A percentile compares a stretch with the other conserved stretches of the same genome.
Conservation (phyloP, 768 basidiomycete species). For the Amanita jacksonii region DNA sequence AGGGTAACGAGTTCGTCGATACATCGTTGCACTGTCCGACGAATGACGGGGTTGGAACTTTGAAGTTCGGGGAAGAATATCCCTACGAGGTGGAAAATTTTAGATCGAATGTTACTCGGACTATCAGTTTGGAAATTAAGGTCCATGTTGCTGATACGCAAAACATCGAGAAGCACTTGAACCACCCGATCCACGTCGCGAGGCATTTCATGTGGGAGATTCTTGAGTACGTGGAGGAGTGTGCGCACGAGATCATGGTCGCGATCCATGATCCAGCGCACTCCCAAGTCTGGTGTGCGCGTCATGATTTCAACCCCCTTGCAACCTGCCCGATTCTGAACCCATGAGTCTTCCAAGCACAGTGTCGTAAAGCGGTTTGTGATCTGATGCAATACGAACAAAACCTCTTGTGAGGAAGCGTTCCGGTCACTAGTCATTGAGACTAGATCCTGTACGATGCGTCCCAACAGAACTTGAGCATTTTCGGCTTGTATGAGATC, state of each 20-base stretch:
- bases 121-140: constrained; percentile 37
- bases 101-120: constrained; percentile 35
- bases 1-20: constrained; percentile 71
- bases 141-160: constrained; percentile 49
- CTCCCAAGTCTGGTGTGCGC: constrained; percentile 56
- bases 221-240: constrained; percentile 86
- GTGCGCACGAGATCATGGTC: constrained; percentile 88
- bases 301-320: constrained; percentile 78
- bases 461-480: constrained; percentile 49
- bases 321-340: constrained; percentile 82
- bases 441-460: constrained; percentile 61
- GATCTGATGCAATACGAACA: constrained; percentile 69
- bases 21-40: constrained; percentile 74
- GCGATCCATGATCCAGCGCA: constrained; percentile 75
- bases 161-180: constrained; percentile 61
- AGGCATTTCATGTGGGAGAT: constrained; percentile 85
- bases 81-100: constrained; percentile 61
- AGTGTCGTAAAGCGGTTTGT: constrained; percentile 75
- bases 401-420: constrained; percentile 43
- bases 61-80: constrained; percentile 86
- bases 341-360: constrained; percentile 89
- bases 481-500: constrained; percentile 48
- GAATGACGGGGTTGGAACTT: constrained; percentile 77
- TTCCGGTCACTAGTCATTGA: constrained; percentile 37
- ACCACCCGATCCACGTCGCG: constrained; percentile 71